These are phyloP conservation scores for Alternaria alternata DNA, from an alignment of 2,329 filamentous ascomycete genomes.

Conservation along the genomic window DNA sequence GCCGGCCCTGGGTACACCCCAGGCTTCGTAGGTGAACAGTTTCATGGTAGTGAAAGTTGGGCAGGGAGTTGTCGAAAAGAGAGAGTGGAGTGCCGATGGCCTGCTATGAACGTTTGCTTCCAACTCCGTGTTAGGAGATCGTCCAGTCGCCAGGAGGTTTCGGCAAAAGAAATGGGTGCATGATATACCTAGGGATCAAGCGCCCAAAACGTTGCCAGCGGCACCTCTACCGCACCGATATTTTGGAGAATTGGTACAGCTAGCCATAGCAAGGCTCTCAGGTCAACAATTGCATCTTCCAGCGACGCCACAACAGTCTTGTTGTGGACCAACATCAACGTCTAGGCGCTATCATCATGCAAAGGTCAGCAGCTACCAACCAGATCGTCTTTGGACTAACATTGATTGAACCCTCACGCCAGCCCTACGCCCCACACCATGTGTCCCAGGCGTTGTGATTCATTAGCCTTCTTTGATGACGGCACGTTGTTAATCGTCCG, in stretches of 20 bases:
- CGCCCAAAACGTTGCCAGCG: not conserved
- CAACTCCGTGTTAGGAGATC: not conserved
- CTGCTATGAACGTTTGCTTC: not conserved
- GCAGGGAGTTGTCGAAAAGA: not conserved
- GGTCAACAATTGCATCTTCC: not conserved
- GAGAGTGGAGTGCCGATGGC: constrained; percentile 1
- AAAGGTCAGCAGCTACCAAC: not conserved
- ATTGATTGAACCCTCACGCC: not conserved
- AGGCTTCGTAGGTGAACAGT: constrained; percentile 28
- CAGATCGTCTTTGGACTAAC: not conserved
- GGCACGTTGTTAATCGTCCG: not conserved
- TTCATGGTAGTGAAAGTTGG: constrained; percentile 14
- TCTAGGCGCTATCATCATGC: not conserved
- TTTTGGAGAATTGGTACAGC: not conserved
- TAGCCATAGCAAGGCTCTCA: not conserved
- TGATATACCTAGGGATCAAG: not conserved
- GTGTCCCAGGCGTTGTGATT: not conserved
- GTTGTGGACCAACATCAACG: not conserved
- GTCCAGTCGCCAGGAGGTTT: not conserved
- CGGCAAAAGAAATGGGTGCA: not conserved
- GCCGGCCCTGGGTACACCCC: constrained; percentile 27
- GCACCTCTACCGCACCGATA: not conserved
- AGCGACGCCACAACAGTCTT: not conserved
- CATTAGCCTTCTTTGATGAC: not conserved
- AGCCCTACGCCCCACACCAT: not conserved